Conservation (phyloP, 2,329 filamentous ascomycete species). For the Lasiodiplodia citricola region DNA sequence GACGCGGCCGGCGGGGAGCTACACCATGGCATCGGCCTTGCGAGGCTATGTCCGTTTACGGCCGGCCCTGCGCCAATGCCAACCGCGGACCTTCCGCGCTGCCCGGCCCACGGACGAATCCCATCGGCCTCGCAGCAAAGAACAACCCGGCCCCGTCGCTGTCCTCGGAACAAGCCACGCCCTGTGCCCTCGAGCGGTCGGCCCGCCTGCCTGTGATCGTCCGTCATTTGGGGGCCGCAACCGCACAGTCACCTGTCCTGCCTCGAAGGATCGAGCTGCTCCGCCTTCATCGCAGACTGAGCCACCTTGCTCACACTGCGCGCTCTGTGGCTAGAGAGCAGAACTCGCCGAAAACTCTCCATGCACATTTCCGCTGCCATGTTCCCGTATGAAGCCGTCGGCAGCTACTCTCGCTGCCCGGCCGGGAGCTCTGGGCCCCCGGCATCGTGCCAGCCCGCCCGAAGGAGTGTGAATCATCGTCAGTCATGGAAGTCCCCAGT, state of each 20-base stretch:
- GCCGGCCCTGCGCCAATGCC: neutral
- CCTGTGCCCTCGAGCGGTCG: constrained; percentile 6
- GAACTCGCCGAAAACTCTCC: constrained; percentile 19
- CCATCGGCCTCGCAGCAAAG: constrained; percentile 4
- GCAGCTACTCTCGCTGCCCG: neutral
- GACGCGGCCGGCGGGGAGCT: neutral
- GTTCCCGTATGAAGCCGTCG: neutral
- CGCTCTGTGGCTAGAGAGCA: constrained; percentile 14
- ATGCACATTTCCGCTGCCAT: neutral
- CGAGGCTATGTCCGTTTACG: constrained; percentile 4
- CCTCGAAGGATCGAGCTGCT: constrained; percentile 22
- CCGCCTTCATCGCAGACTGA: constrained; percentile 10
- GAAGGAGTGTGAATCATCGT: neutral
- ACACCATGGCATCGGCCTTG: neutral
- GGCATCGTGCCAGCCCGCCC: neutral
- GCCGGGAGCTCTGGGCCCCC: neutral
- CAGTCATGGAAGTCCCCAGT: neutral
- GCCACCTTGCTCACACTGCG: constrained; percentile 1
- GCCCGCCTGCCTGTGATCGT: constrained; percentile 16
- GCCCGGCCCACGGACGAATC: constrained; percentile 9
- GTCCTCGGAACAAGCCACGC: constrained; percentile 15
- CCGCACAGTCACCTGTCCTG: constrained; percentile 12
- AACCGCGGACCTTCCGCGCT: neutral
- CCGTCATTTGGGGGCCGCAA: constrained; percentile 19
- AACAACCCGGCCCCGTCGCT: constrained; percentile 4